phyloP scores from a whole-genome alignment of 306 rosid species.

The Pterocarpus macrocarpus region DNA sequence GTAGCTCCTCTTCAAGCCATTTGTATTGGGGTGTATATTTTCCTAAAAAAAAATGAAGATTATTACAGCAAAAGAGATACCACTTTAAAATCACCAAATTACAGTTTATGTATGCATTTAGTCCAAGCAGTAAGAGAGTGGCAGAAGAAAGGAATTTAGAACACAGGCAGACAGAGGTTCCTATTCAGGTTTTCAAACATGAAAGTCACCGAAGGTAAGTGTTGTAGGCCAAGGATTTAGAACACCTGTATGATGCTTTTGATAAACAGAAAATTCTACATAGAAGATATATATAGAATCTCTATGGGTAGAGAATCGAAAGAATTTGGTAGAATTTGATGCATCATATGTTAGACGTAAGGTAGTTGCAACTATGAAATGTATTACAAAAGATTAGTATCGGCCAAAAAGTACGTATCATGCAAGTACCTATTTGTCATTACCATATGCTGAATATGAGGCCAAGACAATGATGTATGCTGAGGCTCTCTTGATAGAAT shows the following conservation, averaged over 20 bases:
- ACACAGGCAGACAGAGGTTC: too few species aligned
- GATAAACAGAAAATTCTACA: too few species aligned
- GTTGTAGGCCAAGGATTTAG: too few species aligned
- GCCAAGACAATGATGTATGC: constrained; percentile 82
- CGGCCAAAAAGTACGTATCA: neutral
- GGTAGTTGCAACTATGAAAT: neutral
- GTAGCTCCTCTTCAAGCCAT: constrained; percentile 80
- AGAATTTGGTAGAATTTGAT: constrained; percentile 53
- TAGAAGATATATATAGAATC: too few species aligned
- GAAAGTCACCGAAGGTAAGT: too few species aligned
- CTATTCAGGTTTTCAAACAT: too few species aligned
- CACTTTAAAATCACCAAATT: constrained; percentile 10
- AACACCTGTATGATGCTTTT: too few species aligned
- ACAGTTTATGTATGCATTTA: neutral
- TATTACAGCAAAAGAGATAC: neutral
- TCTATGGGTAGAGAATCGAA: constrained; percentile 13
- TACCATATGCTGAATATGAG: constrained; percentile 87
- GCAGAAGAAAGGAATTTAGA: too few species aligned
- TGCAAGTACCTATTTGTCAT: neutral
- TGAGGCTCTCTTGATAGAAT: constrained; percentile 87
- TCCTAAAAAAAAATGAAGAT: constrained; percentile 52
- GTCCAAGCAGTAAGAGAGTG: too few species aligned
- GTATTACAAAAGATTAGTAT: neutral
- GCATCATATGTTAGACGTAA: constrained; percentile 32
- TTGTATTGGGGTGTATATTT: constrained; percentile 82